Base-by-base conservation (phyloP, 805 yeast species). In the Diddensiella transvaalensis region DNA sequence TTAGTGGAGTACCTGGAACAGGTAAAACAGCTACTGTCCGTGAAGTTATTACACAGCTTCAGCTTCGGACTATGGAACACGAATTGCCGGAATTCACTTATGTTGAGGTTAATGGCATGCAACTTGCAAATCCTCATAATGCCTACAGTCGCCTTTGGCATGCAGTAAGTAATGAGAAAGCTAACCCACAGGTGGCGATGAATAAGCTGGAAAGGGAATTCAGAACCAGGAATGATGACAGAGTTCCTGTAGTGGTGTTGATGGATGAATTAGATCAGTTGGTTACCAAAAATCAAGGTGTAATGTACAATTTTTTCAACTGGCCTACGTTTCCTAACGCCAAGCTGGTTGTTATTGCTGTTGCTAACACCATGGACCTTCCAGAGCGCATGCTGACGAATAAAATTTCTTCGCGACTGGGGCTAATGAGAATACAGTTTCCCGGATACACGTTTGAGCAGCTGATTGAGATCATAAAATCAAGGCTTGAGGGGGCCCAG, bases 1-100 rank as follows among this genome's bases (percentile, higher is more conserved):
- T 93, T 8, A 87, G 96, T 65, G 99, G 99, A 2, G 88, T 96
- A 0, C 99, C 99, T 0, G 99, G 99, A 5, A 91, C 95, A 1
- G 99, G 99, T 10, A 93, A 93, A 62, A 91, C 99, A 0, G 93
- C 95, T 2, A 91, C 98, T 0, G 82, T 91, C 2, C 70, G 96
- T 47, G 96, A 89, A 60, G 97, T 86, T 0, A 76, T 93, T 22
- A 75, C 79, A 29, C 88, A 85, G 58, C 66, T 93, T 30, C 74
- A 76, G 39, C 60, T 65, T 13, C 67, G 72, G 18, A 53, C 55
- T 64, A 70, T 52, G 50, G 71, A 65, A 11, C 67, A 65, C 2
- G 74, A 69, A 37, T 46, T 77, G 26, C 65, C 68, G 2, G 62
- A 66, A 11, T 93, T 93, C 62, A 79, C 81, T 41, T 91, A 78